Evolutionary conservation across 495 filamentous ascomycete species (phyloP).

Genomic region (Saxophila tyrrhenica): DNA sequence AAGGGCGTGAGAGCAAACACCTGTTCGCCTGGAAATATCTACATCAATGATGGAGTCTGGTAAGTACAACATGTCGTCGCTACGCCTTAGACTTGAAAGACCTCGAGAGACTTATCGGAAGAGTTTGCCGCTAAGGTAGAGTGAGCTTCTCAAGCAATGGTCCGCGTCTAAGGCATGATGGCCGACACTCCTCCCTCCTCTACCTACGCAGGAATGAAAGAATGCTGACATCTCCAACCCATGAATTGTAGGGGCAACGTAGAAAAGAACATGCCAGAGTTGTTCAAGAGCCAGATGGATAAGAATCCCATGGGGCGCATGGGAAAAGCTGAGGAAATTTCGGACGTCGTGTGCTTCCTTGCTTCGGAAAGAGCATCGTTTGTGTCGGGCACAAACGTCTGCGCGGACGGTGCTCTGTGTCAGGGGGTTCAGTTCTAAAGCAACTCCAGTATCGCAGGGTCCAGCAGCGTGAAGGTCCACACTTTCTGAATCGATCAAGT

Average conservation of each 20-base stretch:
- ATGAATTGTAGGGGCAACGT: conserved; percentile 6
- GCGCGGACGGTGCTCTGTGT: conserved; percentile 13
- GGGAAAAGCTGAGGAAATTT: conserved; percentile 20
- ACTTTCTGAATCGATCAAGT: no score
- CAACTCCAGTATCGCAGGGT: no score
- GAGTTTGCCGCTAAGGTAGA: no score
- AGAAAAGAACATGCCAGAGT: conserved; percentile 5
- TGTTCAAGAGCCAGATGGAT: conserved; percentile 16
- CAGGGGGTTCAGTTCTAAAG: conserved; percentile 14
- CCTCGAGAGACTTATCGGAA: no score
- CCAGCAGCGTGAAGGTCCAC: no score
- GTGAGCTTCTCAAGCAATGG: no score
- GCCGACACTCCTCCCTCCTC: no score
- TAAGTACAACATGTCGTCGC: no score
- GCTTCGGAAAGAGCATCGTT: conserved; percentile 14
- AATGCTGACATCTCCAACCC: no score
- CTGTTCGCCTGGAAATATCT: conserved; percentile 16
- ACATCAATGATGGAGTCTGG: conserved; percentile 14
- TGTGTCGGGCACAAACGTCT: conserved; percentile 9
- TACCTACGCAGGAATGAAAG: no score
- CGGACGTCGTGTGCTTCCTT: conserved; percentile 16
- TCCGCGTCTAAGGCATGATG: no score
- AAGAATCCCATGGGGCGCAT: conserved; percentile 18
- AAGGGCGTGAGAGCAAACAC: conserved; percentile 19
- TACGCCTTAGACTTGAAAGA: no score